Evolutionary conservation across 306 rosid genomes (phyloP), one percentile per base, ranked within the genome.

Genomic region (Rosa chinensis): DNA sequence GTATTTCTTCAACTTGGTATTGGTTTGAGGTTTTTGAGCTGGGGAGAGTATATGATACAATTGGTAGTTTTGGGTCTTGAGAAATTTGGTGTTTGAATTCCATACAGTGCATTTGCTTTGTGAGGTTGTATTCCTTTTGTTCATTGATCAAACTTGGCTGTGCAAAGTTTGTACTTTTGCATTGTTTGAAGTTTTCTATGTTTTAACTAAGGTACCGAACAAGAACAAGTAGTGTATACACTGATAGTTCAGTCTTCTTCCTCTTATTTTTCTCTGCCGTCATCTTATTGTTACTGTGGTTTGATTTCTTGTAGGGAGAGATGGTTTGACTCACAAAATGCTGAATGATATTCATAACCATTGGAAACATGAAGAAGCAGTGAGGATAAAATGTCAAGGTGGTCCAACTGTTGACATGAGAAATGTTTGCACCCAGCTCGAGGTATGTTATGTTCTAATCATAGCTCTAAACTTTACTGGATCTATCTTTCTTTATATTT

Each of bases 261-360:
- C 10, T 48, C 11, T 62, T 52, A 13, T 64, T 28, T 70, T 67
- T 28, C 48, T 76, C 64, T 82, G 66, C 50, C 77, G n/a, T 21
- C 12, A n/a, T 21, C 37, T 63, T 56, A 75, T 5, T n/a, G n/a
- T n/a, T n/a, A 13, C 20, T 70, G 21, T 67, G 48, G 23, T 76
- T 21, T 74, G 76, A 40, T 66, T 39, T 82, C 66, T 80, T 78
- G 81, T 81, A 95, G 99, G 98, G 68, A 86, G 99, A 81, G 99
- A 95, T 81, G 98, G 99, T 70, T 90, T 95, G 80, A 95, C 99
- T 72, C 97, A 95, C 83, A 95, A 92, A 75, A 95, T 95, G 99
- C 82, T 95, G 79, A 89, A 83, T 82, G 97, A 84, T 82, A 92
- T 95, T 82, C 94, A 90, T 74, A 89, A 89, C 78, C 90, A 90